Percentiles rank a stretch among this genome's conserved stretches.
These are phyloP conservation scores for Teratosphaeria zuluensis DNA, from an alignment of 2,329 filamentous ascomycete species.

Conservation along the genomic window DNA sequence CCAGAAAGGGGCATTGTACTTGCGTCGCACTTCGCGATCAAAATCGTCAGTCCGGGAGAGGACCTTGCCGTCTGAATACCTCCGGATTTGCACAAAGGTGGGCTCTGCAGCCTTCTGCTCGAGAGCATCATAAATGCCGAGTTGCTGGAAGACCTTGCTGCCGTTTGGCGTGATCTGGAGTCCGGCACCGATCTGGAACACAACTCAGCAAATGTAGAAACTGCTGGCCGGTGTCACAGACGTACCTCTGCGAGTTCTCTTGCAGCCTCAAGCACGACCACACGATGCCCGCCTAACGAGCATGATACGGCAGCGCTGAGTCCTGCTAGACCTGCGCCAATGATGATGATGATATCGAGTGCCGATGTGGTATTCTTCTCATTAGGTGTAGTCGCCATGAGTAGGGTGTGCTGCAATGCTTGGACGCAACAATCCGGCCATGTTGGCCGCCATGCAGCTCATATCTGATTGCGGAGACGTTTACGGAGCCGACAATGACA, in stretches of 20 bases:
- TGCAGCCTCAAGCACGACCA: slow-evolving; percentile 26
- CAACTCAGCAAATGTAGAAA: background rate
- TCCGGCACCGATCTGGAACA: slow-evolving; percentile 39
- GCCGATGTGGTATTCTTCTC: slow-evolving; percentile 9
- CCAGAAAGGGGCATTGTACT: slow-evolving; percentile 49
- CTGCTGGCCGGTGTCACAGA: background rate
- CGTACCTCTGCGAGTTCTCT: slow-evolving; percentile 32
- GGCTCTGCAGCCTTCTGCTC: slow-evolving; percentile 34
- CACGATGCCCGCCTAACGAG: slow-evolving; percentile 23
- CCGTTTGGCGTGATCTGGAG: slow-evolving; percentile 43
- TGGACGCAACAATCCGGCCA: background rate
- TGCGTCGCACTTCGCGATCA: slow-evolving; percentile 41
- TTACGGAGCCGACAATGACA: background rate
- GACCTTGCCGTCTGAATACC: slow-evolving; percentile 40
- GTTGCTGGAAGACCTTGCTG: slow-evolving; percentile 34
- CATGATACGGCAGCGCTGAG: slow-evolving; percentile 24
- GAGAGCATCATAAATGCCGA: slow-evolving; percentile 40
- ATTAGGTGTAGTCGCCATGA: slow-evolving; percentile 6
- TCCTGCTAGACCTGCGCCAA: slow-evolving; percentile 27
- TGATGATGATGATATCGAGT: slow-evolving; percentile 23
- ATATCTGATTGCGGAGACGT: background rate
- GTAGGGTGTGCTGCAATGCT: background rate
- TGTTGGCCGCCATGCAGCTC: background rate
- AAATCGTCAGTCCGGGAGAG: slow-evolving; percentile 46
- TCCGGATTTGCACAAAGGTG: slow-evolving; percentile 40